phyloP scores from a whole-genome alignment of 2,329 filamentous ascomycete genomes.

The Orbilia blumenaviensis region DNA sequence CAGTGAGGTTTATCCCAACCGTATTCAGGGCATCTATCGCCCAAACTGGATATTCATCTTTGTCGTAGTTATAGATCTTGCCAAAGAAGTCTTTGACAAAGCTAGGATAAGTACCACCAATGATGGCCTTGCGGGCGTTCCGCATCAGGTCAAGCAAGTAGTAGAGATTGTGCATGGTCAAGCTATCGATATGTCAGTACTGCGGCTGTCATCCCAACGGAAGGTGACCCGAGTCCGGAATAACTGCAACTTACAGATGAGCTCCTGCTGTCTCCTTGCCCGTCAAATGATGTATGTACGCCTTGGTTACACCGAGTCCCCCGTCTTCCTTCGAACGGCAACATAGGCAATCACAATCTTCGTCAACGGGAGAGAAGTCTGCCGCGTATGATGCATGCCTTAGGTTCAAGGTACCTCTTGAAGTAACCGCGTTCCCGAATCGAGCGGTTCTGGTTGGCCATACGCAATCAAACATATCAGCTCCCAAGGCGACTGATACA shows the following conservation, averaged over 20 bases:
- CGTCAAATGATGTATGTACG: constrained; percentile 89
- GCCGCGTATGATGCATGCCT: constrained; percentile 77
- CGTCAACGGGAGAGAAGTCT: constrained; percentile 85
- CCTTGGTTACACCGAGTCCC: constrained; percentile 81
- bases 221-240: neutral
- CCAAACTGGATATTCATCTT: constrained; percentile 79
- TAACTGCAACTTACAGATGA: constrained; percentile 66
- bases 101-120: constrained; percentile 80
- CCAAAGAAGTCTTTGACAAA: constrained; percentile 83
- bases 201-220: neutral
- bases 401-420: constrained; percentile 81
- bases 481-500: constrained; percentile 89
- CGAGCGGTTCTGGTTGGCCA: constrained; percentile 96
- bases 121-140: constrained; percentile 76
- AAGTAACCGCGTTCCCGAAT: constrained; percentile 93
- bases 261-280: constrained; percentile 96
- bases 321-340: constrained; percentile 72
- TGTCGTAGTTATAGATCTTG: constrained; percentile 72
- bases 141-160: constrained; percentile 88
- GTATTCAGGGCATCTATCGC: constrained; percentile 78
- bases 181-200: constrained; percentile 62
- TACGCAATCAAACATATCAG: constrained; percentile 99
- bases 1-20: constrained; percentile 75
- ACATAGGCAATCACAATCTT: constrained; percentile 80
- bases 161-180: constrained; percentile 96